Evolutionary conservation across 2,329 filamentous ascomycete genomes (phyloP).

Genomic region (Neopestalotiopsis sp.): DNA sequence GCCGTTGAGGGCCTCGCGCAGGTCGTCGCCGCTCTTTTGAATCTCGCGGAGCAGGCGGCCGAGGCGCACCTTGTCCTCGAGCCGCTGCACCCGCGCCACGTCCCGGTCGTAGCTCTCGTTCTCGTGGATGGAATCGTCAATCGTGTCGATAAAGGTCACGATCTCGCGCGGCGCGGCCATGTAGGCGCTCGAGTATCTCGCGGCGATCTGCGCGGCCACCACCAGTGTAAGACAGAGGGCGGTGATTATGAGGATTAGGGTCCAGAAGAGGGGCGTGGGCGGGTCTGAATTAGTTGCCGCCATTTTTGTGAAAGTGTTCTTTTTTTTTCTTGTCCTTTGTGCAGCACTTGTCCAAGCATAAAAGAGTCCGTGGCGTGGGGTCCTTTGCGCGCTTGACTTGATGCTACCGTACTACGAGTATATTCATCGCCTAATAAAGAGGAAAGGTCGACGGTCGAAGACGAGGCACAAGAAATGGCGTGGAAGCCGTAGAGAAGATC

Average conservation of each 20-base stretch:
- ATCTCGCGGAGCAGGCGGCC: slow-evolving; percentile 64
- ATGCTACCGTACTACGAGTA: neutral
- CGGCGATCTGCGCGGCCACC: slow-evolving; percentile 56
- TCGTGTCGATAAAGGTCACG: slow-evolving; percentile 60
- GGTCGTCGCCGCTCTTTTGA: slow-evolving; percentile 62
- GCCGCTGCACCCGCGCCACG: slow-evolving; percentile 58
- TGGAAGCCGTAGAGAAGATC: neutral
- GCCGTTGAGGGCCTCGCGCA: slow-evolving; percentile 63
- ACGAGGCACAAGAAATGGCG: neutral
- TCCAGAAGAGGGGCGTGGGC: slow-evolving; percentile 55
- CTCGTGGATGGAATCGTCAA: slow-evolving; percentile 66
- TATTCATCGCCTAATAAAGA: slow-evolving; percentile 7
- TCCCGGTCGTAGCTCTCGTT: slow-evolving; percentile 69
- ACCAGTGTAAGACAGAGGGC: slow-evolving; percentile 61
- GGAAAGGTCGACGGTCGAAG: neutral
- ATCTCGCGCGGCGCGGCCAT: slow-evolving; percentile 63
- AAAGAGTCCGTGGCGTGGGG: neutral
- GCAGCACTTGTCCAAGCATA: slow-evolving; percentile 2
- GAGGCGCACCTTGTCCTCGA: slow-evolving; percentile 68
- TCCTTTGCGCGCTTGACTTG: neutral
- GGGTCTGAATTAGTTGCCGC: slow-evolving; percentile 51
- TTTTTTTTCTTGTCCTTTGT: neutral
- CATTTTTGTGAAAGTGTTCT: neutral
- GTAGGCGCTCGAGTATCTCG: slow-evolving; percentile 61
- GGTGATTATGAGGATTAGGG: slow-evolving; percentile 61